Percentiles rank a stretch among this genome's conserved stretches.
phyloP scores from a whole-genome alignment of 768 basidiomycete genomes.

The Cystobasidium tubakii region DNA sequence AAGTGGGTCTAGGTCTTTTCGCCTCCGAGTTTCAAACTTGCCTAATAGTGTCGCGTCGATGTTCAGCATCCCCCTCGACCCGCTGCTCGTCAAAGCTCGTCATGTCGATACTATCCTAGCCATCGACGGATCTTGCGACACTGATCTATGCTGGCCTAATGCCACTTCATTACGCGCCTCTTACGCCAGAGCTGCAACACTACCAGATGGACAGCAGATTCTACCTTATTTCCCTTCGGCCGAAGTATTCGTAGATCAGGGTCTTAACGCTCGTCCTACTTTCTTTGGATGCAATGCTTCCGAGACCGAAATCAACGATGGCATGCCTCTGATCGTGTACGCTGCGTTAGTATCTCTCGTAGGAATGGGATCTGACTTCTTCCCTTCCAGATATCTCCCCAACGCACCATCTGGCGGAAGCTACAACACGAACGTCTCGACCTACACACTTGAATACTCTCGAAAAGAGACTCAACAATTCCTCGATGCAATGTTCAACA shows the following conservation, averaged over 20 bases:
- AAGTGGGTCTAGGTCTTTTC: constrained; percentile 48
- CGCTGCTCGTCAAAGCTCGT: constrained; percentile 65
- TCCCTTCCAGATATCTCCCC: constrained; percentile 59
- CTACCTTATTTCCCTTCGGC: constrained; percentile 44
- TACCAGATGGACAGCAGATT: constrained; percentile 28
- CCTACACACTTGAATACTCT: constrained; percentile 62
- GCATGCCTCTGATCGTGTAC: constrained; percentile 31
- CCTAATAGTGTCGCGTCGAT: background rate
- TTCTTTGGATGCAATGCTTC: constrained; percentile 72
- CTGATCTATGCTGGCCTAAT: constrained; percentile 61
- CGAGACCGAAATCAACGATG: constrained; percentile 42
- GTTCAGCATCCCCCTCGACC: constrained; percentile 58
- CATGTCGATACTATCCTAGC: constrained; percentile 69
- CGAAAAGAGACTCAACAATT: constrained; percentile 57
- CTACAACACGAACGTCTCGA: constrained; percentile 60
- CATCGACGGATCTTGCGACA: constrained; percentile 58
- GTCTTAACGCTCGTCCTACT: constrained; percentile 63
- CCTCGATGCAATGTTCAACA: constrained; percentile 60
- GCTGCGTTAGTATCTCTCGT: background rate
- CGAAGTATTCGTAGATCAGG: constrained; percentile 57
- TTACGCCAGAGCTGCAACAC: constrained; percentile 17
- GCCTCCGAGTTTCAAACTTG: background rate
- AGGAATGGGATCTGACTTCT: constrained; percentile 13
- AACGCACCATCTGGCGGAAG: constrained; percentile 62
- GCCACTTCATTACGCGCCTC: constrained; percentile 51